A percentile compares a stretch with the other conserved stretches of the same genome.
Conservation (phyloP, 2,329 filamentous ascomycete genomes). For the Blastomyces parvus region DNA sequence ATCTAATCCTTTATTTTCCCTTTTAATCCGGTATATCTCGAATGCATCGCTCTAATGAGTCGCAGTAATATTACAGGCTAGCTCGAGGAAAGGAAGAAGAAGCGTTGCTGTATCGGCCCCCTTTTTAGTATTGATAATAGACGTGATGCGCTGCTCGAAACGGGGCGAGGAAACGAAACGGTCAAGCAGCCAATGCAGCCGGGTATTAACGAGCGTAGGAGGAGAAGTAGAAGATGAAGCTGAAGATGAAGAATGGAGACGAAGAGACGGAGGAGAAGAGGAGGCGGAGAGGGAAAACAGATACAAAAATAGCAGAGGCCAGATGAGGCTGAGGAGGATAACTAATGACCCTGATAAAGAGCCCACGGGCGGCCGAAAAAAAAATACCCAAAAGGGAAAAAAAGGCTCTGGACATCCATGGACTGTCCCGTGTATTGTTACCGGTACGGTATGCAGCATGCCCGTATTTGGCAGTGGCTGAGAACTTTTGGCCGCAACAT, state of each 20-base stretch:
- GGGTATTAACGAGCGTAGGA: not conserved
- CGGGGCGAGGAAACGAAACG: not conserved
- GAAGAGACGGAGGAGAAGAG: not conserved
- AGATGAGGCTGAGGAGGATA: not conserved
- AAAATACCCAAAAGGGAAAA: too few species aligned
- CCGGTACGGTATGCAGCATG: too few species aligned
- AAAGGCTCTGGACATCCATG: too few species aligned
- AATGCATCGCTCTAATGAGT: not conserved
- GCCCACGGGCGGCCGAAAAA: too few species aligned
- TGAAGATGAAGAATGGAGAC: not conserved
- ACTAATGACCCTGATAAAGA: too few species aligned
- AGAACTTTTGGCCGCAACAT: too few species aligned
- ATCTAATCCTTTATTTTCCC: not conserved
- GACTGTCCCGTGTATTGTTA: too few species aligned
- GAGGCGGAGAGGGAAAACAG: not conserved
- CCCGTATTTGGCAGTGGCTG: too few species aligned
- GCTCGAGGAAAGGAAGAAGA: not conserved
- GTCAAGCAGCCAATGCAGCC: not conserved
- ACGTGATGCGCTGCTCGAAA: not conserved
- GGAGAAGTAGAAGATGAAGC: not conserved
- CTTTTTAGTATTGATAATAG: not conserved
- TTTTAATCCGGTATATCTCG: not conserved
- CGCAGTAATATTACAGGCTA: not conserved
- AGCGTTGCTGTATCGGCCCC: not conserved
- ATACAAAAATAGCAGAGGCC: not conserved